These are phyloP conservation scores for Agapanthus africanus DNA, from an alignment of 106 monocot species.

Conservation along the genomic window DNA sequence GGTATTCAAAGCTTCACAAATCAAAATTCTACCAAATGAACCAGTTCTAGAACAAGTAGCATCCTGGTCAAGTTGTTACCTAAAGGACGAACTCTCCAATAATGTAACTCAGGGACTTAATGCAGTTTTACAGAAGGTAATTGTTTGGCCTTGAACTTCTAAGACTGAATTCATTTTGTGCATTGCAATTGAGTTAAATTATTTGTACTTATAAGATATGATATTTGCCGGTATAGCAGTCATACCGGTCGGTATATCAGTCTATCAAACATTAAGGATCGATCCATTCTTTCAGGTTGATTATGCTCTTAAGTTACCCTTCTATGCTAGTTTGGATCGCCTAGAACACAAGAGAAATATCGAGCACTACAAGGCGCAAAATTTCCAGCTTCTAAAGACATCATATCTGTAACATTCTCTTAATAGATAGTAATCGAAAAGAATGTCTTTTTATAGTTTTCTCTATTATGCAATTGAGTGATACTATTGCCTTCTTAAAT, in stretches of 20 bases:
- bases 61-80: slow-evolving; percentile 40
- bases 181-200: no score
- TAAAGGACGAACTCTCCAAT: slow-evolving; percentile 26
- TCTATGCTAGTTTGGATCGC: slow-evolving; percentile 59
- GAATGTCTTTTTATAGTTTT: background rate
- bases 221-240: no score
- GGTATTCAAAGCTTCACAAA: slow-evolving; percentile 74
- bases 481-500: slow-evolving; percentile 1
- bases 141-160: no score
- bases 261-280: no score
- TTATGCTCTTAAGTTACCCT: slow-evolving; percentile 56
- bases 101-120: no score
- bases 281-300: slow-evolving; percentile 52
- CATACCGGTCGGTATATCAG: no score
- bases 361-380: slow-evolving; percentile 28
- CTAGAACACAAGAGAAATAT: slow-evolving; percentile 83
- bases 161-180: no score
- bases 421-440: background rate
- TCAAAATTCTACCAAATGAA: slow-evolving; percentile 44
- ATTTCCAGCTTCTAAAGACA: slow-evolving; percentile 25
- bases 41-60: slow-evolving; percentile 46
- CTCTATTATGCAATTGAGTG: no score
- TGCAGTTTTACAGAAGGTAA: slow-evolving; percentile 32
- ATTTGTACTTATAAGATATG: no score
- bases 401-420: slow-evolving; percentile 39